A percentile compares a stretch with the other conserved stretches of the same genome.
Conservation (phyloP, 345 rosid genomes). For the Lagerstroemia speciosa region DNA sequence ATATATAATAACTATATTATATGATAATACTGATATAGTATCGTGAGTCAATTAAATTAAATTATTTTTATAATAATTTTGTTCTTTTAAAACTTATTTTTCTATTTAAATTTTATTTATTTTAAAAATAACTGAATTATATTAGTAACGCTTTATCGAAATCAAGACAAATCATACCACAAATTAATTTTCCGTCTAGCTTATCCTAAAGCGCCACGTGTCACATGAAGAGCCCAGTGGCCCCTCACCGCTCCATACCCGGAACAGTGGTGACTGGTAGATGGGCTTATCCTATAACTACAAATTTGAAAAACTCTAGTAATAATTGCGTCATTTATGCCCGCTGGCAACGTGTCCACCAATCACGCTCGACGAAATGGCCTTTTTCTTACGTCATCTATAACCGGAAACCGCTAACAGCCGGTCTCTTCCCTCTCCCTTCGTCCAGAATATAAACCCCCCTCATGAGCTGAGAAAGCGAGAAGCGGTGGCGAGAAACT, state of each 20-base stretch:
- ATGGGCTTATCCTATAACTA: neutral
- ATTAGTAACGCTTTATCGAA: neutral
- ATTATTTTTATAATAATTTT: too few species aligned
- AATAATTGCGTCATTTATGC: slow-evolving; percentile 5
- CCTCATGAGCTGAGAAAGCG: neutral
- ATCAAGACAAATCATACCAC: neutral
- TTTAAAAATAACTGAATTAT: too few species aligned
- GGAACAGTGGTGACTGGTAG: slow-evolving; percentile 7
- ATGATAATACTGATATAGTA: too few species aligned
- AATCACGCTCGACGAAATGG: slow-evolving; percentile 4
- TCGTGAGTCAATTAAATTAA: too few species aligned
- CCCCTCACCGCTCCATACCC: neutral
- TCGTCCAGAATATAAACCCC: neutral
- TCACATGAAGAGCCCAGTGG: neutral
- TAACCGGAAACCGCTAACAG: slow-evolving; percentile 3
- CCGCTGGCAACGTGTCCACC: neutral
- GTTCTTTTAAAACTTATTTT: too few species aligned
- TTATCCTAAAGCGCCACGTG: slow-evolving; percentile 3
- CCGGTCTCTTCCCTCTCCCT: neutral
- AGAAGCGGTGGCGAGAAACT: neutral
- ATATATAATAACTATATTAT: too few species aligned
- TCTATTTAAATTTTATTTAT: too few species aligned
- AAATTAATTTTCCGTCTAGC: neutral
- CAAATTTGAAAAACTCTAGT: neutral
- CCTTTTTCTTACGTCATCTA: neutral